These are phyloP conservation scores for Botrytis fabae DNA, from an alignment of 2,329 filamentous ascomycete genomes.

Conservation along the genomic window DNA sequence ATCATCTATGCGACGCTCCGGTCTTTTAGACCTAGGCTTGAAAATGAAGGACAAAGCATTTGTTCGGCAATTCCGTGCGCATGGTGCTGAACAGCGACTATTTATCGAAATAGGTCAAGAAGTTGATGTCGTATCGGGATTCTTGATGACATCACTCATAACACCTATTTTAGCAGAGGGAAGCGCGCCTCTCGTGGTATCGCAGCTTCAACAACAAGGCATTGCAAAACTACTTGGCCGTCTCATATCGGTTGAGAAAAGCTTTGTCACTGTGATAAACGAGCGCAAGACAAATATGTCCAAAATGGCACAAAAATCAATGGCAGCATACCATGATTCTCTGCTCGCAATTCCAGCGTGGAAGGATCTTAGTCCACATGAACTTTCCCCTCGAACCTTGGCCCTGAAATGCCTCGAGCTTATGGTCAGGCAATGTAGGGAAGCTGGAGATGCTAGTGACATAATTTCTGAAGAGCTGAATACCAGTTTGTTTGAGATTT, in stretches of 20 bases:
- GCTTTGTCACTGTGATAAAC: conserved; percentile 61
- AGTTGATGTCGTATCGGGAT: conserved; percentile 61
- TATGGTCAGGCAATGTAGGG: conserved; percentile 53
- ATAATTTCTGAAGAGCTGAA: conserved; percentile 53
- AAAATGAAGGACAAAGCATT: conserved; percentile 64
- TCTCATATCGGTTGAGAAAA: conserved; percentile 54
- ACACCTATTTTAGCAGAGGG: conserved; percentile 61
- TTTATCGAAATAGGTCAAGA: conserved; percentile 61
- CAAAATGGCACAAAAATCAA: conserved; percentile 57
- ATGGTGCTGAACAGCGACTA: conserved; percentile 68
- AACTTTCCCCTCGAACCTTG: conserved; percentile 62
- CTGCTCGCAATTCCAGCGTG: conserved; percentile 59
- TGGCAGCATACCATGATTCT: conserved; percentile 55
- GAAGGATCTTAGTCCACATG: conserved; percentile 52
- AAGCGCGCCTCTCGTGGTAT: conserved; percentile 59
- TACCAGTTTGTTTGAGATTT: conserved; percentile 50
- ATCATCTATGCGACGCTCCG: conserved; percentile 56
- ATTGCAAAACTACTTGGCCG: conserved; percentile 55
- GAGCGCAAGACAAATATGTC: conserved; percentile 70
- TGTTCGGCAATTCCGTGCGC: conserved; percentile 69
- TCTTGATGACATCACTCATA: conserved; percentile 63
- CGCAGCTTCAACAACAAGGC: conserved; percentile 56
- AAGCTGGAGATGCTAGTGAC: conserved; percentile 49
- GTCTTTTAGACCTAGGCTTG: conserved; percentile 59
- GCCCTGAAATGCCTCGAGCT: conserved; percentile 64